Conservation (phyloP, 2,329 filamentous ascomycete species). For the Pseudocercospora cruenta region DNA sequence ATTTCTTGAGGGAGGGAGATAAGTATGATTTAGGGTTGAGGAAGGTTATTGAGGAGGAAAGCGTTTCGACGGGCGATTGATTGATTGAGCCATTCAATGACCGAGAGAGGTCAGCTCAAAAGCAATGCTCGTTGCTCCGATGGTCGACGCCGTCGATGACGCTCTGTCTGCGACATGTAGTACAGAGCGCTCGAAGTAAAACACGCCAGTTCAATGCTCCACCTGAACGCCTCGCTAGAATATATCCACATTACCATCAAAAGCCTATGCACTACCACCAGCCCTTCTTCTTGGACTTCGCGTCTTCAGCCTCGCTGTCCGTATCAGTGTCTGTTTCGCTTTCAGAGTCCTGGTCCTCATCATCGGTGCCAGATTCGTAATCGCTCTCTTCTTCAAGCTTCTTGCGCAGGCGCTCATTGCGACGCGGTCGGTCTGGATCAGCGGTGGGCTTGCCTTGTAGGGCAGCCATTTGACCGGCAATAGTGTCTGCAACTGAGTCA, state of each 20-base stretch:
- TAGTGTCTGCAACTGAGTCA: constrained; percentile 37
- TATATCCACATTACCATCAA: not conserved
- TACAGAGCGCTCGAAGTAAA: not conserved
- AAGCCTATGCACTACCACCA: constrained; percentile 17
- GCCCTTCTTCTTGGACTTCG: constrained; percentile 19
- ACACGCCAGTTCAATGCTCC: not conserved
- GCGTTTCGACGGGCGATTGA: not conserved
- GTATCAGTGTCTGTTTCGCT: constrained; percentile 68
- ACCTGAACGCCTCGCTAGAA: constrained; percentile 14
- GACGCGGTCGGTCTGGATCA: constrained; percentile 28
- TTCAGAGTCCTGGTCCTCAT: constrained; percentile 40
- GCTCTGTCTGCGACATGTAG: not conserved
- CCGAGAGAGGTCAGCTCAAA: not conserved
- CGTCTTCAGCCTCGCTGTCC: constrained; percentile 71
- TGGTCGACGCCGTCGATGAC: not conserved
- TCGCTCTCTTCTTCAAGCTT: constrained; percentile 42
- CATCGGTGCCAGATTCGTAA: constrained; percentile 43
- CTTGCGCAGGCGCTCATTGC: constrained; percentile 18
- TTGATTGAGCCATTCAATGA: not conserved
- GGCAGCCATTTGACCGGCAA: constrained; percentile 44
- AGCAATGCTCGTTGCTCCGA: not conserved
- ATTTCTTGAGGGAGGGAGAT: constrained; percentile 27
- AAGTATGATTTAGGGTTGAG: constrained; percentile 27
- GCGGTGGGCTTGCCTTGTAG: constrained; percentile 40
- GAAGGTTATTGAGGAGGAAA: constrained; percentile 19